These are phyloP conservation scores for Carex parvula DNA, from an alignment of 176 grass and related monocot genomes.

Conservation along the genomic window DNA sequence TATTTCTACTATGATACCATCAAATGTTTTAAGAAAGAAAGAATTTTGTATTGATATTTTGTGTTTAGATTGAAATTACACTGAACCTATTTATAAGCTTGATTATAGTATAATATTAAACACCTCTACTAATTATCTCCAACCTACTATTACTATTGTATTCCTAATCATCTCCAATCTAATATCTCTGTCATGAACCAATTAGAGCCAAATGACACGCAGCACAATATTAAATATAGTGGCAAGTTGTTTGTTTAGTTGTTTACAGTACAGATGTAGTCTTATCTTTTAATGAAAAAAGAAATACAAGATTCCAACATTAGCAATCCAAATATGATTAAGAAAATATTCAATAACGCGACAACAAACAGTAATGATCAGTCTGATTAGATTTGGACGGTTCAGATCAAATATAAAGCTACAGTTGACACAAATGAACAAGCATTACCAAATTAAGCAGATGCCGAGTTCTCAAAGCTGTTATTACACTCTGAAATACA, in stretches of 20 bases:
- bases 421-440: background rate
- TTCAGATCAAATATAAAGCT: background rate
- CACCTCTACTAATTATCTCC: too few species aligned
- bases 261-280: background rate
- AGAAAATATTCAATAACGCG: background rate
- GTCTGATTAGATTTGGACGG: background rate
- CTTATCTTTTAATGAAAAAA: conserved; percentile 13
- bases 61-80: too few species aligned
- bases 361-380: background rate
- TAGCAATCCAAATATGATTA: background rate
- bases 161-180: too few species aligned
- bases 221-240: background rate
- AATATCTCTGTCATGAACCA: background rate
- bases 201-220: background rate
- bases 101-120: too few species aligned
- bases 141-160: too few species aligned
- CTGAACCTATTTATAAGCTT: too few species aligned
- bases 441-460: background rate
- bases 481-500: background rate
- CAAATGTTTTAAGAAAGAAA: too few species aligned
- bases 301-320: background rate
- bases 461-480: background rate
- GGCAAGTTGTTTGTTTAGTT: background rate
- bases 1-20: too few species aligned
- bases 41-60: too few species aligned